These are phyloP conservation scores for Cyberlindnera nakhonratchasimensis DNA, from an alignment of 805 yeast genomes.

Conservation along the genomic window DNA sequence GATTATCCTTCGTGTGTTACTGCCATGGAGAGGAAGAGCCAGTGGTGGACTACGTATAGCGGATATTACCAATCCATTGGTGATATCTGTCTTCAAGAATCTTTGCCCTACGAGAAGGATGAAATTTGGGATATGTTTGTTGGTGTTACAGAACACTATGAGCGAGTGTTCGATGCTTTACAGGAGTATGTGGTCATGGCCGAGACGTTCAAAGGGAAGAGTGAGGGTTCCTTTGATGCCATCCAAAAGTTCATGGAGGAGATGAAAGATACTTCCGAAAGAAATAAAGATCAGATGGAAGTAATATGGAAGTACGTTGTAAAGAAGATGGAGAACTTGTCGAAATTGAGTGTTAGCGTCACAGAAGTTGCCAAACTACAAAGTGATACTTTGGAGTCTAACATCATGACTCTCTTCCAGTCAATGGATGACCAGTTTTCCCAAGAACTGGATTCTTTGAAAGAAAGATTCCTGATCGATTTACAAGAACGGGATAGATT, in stretches of 20 bases:
- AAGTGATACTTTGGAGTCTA: constrained; percentile 12
- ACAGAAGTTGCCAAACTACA: constrained; percentile 15
- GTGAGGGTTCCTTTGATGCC: constrained; percentile 11
- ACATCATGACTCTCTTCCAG: constrained; percentile 13
- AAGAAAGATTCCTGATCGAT: constrained; percentile 14
- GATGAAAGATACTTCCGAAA: constrained; percentile 6
- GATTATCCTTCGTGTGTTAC: constrained; percentile 37
- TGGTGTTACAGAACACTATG: constrained; percentile 42
- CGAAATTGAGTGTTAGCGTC: constrained; percentile 16
- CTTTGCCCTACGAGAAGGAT: constrained; percentile 50
- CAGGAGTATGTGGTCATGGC: constrained; percentile 20
- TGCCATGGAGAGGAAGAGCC: constrained; percentile 42
- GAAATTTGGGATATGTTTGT: constrained; percentile 44
- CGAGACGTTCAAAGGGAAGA: constrained; percentile 19
- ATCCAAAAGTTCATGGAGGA: constrained; percentile 18
- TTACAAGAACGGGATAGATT: constrained; percentile 13
- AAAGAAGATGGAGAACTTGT: constrained; percentile 15
- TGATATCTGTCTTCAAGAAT: constrained; percentile 49
- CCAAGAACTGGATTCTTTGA: constrained; percentile 10
- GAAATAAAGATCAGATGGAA: constrained; percentile 11
- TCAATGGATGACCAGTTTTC: constrained; percentile 9
- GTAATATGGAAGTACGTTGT: constrained; percentile 16
- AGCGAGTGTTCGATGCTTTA: constrained; percentile 17
- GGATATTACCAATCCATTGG: constrained; percentile 58
- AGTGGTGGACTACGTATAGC: constrained; percentile 73